Percentiles rank a stretch among this genome's conserved stretches.
Conservation (phyloP, 2,329 filamentous ascomycete genomes). For the Uncinocarpus reesii region DNA sequence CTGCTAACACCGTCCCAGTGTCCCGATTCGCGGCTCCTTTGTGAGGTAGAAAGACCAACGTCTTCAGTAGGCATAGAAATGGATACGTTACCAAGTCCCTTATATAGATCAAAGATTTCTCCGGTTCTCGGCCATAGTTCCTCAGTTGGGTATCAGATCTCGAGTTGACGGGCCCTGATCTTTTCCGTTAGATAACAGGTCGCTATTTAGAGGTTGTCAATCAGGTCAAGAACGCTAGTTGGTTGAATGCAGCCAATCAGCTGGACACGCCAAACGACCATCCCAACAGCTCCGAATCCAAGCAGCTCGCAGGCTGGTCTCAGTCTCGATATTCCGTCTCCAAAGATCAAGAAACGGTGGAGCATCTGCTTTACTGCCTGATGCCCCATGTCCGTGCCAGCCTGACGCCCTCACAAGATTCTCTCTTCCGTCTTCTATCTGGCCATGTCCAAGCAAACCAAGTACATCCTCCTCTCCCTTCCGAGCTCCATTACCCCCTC, state of each 20-base stretch:
- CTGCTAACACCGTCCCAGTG: not conserved
- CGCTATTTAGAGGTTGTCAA: no score
- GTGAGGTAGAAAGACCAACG: no score
- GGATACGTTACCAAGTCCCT: no score
- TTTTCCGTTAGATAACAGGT: no score
- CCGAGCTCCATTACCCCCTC: slow-evolving; percentile 78
- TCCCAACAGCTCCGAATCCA: not conserved
- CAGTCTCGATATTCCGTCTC: not conserved
- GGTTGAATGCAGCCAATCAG: not conserved
- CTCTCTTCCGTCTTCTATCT: not conserved
- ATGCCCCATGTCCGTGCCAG: not conserved
- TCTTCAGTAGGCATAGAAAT: no score
- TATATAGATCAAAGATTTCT: no score
- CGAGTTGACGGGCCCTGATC: no score
- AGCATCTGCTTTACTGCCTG: not conserved
- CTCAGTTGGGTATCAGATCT: no score
- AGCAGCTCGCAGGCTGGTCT: slow-evolving; percentile 4
- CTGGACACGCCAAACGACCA: not conserved
- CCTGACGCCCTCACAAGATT: not conserved
- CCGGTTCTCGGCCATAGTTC: no score
- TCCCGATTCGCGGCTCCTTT: no score
- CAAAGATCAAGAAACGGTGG: not conserved
- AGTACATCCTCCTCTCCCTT: slow-evolving; percentile 81
- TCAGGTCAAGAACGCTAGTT: no score
- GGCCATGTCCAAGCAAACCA: slow-evolving; percentile 40